These are phyloP conservation scores for Cryptococcus depauperatus DNA, from an alignment of 1,284 basidiomycete genomes.

Conservation along the genomic window DNA sequence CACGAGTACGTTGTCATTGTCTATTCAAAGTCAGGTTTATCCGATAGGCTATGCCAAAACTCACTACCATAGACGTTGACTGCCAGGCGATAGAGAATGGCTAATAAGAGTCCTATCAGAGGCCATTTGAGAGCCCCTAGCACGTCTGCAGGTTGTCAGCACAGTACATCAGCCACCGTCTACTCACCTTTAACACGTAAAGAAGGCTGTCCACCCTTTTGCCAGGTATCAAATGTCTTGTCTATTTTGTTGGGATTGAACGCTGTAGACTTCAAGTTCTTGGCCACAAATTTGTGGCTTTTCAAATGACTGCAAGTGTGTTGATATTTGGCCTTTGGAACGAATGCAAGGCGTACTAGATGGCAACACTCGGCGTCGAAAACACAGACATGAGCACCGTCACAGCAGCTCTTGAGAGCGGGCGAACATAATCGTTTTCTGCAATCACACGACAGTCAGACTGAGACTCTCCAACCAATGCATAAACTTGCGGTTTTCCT, in stretches of 20 bases:
- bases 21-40: constrained; percentile 12
- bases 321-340: not conserved
- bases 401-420: constrained; percentile 42
- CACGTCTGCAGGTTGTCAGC: constrained; percentile 18
- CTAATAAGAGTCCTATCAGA: constrained; percentile 27
- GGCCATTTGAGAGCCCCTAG: constrained; percentile 25
- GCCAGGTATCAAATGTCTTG: constrained; percentile 32
- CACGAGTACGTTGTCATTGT: constrained; percentile 35
- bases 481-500: constrained; percentile 31
- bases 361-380: constrained; percentile 39
- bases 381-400: constrained; percentile 36
- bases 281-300: constrained; percentile 34
- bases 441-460: not conserved
- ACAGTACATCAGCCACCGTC: not conserved
- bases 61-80: constrained; percentile 29
- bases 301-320: constrained; percentile 34
- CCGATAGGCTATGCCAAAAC: constrained; percentile 8
- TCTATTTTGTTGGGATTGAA: constrained; percentile 30
- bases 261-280: constrained; percentile 27
- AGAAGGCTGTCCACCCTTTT: constrained; percentile 25
- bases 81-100: constrained; percentile 29
- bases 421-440: constrained; percentile 42
- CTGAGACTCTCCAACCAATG: not conserved
- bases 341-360: constrained; percentile 33
- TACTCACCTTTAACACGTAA: constrained; percentile 23